phyloP scores from a whole-genome alignment of 164 flowering plant genomes.

The Amborella trichopoda region DNA sequence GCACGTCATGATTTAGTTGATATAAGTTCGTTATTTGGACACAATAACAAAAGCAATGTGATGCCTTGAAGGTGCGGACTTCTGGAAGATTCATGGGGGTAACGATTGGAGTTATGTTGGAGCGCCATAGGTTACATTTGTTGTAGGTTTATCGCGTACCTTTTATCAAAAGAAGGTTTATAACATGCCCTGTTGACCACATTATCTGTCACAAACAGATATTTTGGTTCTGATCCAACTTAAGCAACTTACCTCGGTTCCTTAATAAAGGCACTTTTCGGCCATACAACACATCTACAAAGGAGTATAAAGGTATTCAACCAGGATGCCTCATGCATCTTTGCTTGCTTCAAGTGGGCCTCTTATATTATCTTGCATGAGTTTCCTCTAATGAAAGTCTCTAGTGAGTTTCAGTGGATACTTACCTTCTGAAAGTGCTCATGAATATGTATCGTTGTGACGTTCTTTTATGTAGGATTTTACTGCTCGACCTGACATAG shows the following conservation, averaged over 20 bases:
- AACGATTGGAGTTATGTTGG: conserved; percentile 90
- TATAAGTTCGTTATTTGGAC: no score
- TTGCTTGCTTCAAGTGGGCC: no score
- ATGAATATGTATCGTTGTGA: no score
- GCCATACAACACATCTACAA: conserved; percentile 72
- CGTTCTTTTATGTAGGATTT: conserved; percentile 48
- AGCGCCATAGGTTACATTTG: neutral
- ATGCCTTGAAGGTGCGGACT: conserved; percentile 96
- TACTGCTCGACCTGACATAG: conserved; percentile 88
- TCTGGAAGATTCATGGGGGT: conserved; percentile 83
- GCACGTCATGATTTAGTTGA: no score
- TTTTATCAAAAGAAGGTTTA: neutral
- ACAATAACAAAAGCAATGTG: no score
- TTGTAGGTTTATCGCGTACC: neutral
- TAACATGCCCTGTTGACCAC: no score
- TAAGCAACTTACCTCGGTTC: conserved; percentile 69
- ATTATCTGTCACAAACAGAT: no score
- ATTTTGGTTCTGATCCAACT: conserved; percentile 94
- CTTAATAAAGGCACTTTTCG: conserved; percentile 77
- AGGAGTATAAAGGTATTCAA: conserved; percentile 68
- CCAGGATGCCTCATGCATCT: no score
- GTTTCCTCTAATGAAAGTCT: no score
- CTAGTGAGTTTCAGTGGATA: no score
- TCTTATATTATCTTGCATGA: no score
- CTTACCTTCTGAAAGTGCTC: no score